phyloP scores from a whole-genome alignment of 345 rosid genomes.

The Aurinia saxatilis region DNA sequence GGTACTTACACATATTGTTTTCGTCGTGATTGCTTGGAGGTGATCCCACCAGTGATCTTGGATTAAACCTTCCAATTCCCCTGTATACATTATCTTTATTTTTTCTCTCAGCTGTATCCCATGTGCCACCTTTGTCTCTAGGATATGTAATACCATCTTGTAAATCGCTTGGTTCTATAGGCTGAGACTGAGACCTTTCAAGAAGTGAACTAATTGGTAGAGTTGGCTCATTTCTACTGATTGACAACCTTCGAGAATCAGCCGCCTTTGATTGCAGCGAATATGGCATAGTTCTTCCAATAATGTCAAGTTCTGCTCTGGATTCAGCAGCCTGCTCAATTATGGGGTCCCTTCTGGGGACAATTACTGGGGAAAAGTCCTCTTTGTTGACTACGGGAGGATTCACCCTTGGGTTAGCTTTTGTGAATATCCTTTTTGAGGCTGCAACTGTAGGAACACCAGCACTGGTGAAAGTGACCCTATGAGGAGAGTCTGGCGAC shows the following conservation, averaged over 20 bases:
- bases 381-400: conserved; percentile 45
- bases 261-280: conserved; percentile 77
- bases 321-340: conserved; percentile 55
- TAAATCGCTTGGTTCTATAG: conserved; percentile 31
- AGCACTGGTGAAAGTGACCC: conserved; percentile 41
- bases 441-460: conserved; percentile 41
- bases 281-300: conserved; percentile 95
- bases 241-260: conserved; percentile 52
- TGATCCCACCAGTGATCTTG: conserved; percentile 41
- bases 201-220: conserved; percentile 37
- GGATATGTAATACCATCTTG: conserved; percentile 40
- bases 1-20: conserved; percentile 44
- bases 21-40: conserved; percentile 47
- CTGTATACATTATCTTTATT: conserved; percentile 44
- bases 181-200: conserved; percentile 40
- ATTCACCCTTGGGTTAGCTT: conserved; percentile 39
- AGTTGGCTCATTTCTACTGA: conserved; percentile 54
- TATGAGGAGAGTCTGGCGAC: conserved; percentile 71
- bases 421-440: conserved; percentile 48
- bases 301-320: conserved; percentile 71
- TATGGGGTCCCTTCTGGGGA: conserved; percentile 63
- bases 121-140: conserved; percentile 35
- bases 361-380: conserved; percentile 61
- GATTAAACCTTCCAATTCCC: conserved; percentile 37
- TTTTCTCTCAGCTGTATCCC: conserved; percentile 49